Base-by-base conservation (phyloP, 139 green algal species). In the Astrephomene gubernaculifera region DNA sequence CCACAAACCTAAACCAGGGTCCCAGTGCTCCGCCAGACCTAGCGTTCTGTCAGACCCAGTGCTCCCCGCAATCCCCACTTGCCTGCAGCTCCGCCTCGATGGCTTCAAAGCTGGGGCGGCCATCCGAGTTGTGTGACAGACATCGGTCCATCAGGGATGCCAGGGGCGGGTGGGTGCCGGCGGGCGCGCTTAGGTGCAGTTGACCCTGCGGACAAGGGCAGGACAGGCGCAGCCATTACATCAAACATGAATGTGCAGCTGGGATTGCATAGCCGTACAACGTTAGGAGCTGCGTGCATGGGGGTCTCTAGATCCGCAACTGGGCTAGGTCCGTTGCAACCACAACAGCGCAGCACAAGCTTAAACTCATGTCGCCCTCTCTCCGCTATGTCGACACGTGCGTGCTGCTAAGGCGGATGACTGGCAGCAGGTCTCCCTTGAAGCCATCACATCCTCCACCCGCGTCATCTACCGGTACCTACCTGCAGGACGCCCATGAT, bases 401-500 rank as follows among this genome's bases (percentile, higher is more conserved):
- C 63, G 4, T 70, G 31, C 6, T 41, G 31, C 7, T 7, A 17
- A 24, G 41, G 6, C 7, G 4, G 31, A 17, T 8, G 12, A 41
- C 8, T 8, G 63, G n/a, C 29, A 39, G 6, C 39, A 70, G 29
- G n/a, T n/a, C 29, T 19, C 63, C 57, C 19, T 6, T 14, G 19
- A 65, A 29, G 19, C 57, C 24, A 14, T 33, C 57, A 6, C 57
- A 65, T 9, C 57, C 19, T 70, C 29, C 31, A 22, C 6, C 19
- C 22, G 57, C 22, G 19, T 27, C 22, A 65, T 8, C 29, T 22
- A 21, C n/a, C 63, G 35, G n/a, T 21, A 80, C 73, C 1, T 31
- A 82, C 75, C 57, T 82, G 75, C 75, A 82, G 22, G 17, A 83
- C 76, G 61, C 76, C 76, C 60, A 83, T 64, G 60, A 83, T 71